A percentile compares a stretch with the other conserved stretches of the same genome.
These are phyloP conservation scores for Ocimum tenuiflorum DNA, from an alignment of 257 asterid species.

Conservation along the genomic window DNA sequence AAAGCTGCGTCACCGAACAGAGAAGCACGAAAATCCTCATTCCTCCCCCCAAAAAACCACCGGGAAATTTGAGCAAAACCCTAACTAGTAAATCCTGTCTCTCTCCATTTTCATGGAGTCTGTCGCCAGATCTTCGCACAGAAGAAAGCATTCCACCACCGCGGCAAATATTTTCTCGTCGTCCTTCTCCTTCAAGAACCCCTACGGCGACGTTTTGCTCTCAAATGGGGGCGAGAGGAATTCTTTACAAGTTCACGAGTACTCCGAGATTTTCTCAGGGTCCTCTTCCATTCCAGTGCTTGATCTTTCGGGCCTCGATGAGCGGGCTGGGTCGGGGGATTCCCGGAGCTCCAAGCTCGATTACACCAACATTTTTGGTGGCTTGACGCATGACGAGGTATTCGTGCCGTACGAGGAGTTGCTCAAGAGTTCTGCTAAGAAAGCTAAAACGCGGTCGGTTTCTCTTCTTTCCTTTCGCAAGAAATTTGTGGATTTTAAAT, in stretches of 20 bases:
- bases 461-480: background rate
- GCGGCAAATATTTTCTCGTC: constrained; percentile 25
- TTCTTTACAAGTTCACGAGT: constrained; percentile 43
- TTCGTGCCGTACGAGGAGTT: constrained; percentile 50
- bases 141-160: constrained; percentile 41
- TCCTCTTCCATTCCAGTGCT: constrained; percentile 73
- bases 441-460: constrained; percentile 36
- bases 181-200: constrained; percentile 40
- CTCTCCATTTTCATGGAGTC: constrained; percentile 53
- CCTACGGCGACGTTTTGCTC: constrained; percentile 66
- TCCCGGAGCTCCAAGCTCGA: constrained; percentile 45
- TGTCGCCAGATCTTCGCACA: constrained; percentile 52
- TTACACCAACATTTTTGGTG: constrained; percentile 69
- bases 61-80: background rate
- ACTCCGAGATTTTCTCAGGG: constrained; percentile 63
- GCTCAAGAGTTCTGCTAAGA: constrained; percentile 33
- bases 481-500: background rate
- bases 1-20: constrained; percentile 15
- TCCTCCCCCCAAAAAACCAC: background rate
- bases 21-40: background rate
- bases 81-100: constrained; percentile 27
- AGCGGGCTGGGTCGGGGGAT: constrained; percentile 33
- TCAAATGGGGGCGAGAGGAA: constrained; percentile 20
- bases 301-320: constrained; percentile 57
- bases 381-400: constrained; percentile 43